These are phyloP conservation scores for Hymenoscyphus infarciens DNA, from an alignment of 2,329 filamentous ascomycete genomes.

Conservation along the genomic window DNA sequence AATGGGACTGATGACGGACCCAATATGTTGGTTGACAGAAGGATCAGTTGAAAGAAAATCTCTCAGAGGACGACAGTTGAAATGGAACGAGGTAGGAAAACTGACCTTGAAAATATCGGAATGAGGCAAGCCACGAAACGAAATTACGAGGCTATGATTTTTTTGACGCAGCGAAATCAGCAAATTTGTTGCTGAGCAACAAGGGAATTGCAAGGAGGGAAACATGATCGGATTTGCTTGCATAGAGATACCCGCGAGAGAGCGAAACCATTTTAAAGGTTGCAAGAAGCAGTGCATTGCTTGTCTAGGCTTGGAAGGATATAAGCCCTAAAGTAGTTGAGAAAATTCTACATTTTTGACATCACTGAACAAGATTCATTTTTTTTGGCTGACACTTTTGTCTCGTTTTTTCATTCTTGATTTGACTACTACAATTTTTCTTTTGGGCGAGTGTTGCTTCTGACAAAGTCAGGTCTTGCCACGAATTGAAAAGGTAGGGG, in stretches of 20 bases:
- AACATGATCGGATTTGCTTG: conserved; percentile 6
- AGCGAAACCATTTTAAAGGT: background rate
- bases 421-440: conserved; percentile 26
- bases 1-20: conserved; percentile 20
- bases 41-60: conserved; percentile 43
- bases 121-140: conserved; percentile 20
- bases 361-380: background rate
- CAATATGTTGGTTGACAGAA: conserved; percentile 41
- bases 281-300: background rate
- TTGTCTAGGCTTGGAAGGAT: background rate
- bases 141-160: conserved; percentile 28
- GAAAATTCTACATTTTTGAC: background rate
- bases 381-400: background rate
- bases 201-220: conserved; percentile 6
- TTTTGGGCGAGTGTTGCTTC: conserved; percentile 23
- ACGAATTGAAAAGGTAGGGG: background rate
- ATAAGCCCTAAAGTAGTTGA: background rate
- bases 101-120: conserved; percentile 3
- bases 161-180: conserved; percentile 2
- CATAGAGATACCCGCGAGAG: conserved; percentile 24
- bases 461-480: conserved; percentile 21
- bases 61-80: background rate
- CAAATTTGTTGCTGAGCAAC: conserved; percentile 23
- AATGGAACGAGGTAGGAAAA: background rate
- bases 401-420: background rate